phyloP scores from a whole-genome alignment of 1,139 yeast genomes.

The Protomyces inundatus region DNA sequence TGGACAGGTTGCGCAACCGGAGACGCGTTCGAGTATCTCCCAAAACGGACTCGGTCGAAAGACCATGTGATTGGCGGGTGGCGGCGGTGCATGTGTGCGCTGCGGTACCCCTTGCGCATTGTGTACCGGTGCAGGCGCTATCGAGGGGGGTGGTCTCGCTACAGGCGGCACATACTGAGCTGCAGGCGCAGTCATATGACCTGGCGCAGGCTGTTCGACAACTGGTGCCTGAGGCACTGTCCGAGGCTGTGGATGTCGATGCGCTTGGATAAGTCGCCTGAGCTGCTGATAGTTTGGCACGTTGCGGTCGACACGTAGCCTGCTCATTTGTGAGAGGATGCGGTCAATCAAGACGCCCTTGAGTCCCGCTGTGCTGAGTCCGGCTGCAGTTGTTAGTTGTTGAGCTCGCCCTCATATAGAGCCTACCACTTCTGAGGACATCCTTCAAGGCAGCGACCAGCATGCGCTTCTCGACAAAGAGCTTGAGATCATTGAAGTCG shows the following conservation, averaged over 20 bases:
- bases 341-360: conserved; percentile 24
- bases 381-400: not conserved
- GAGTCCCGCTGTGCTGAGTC: conserved; percentile 11
- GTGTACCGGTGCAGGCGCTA: too few relatives aligned
- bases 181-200: too few relatives aligned
- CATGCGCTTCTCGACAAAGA: conserved; percentile 23
- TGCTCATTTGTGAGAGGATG: not conserved
- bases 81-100: too few relatives aligned
- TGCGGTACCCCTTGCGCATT: too few relatives aligned
- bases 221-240: too few relatives aligned
- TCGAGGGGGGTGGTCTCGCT: too few relatives aligned
- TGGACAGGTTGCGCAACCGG: conserved; percentile 19
- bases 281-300: too few relatives aligned
- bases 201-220: too few relatives aligned
- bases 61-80: not conserved
- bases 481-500: conserved; percentile 9
- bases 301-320: too few relatives aligned
- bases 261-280: too few relatives aligned
- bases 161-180: too few relatives aligned
- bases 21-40: conserved; percentile 31
- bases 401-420: not conserved
- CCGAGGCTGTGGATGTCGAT: too few relatives aligned
- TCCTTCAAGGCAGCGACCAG: conserved; percentile 24
- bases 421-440: conserved; percentile 20
- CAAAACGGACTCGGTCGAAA: conserved; percentile 39